phyloP scores from a whole-genome alignment of 768 basidiomycete genomes.

The Podaxis sp. region DNA sequence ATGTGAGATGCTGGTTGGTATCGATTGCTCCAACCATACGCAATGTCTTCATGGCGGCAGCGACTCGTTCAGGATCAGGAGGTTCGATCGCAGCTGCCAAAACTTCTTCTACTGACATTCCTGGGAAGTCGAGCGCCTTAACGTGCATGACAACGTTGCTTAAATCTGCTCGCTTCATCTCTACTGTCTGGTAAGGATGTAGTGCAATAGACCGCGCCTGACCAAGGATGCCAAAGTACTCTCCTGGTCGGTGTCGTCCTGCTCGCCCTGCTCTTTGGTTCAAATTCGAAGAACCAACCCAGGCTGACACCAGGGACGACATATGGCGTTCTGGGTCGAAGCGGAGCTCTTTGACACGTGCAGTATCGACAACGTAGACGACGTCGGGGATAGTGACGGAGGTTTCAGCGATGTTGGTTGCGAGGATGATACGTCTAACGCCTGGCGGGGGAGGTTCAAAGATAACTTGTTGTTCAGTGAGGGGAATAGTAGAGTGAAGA shows the following conservation, averaged over 20 bases:
- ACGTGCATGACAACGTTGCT: constrained; percentile 96
- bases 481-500: constrained; percentile 85
- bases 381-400: constrained; percentile 95
- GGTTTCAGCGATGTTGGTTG: constrained; percentile 95
- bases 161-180: constrained; percentile 90
- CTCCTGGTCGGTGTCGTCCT: constrained; percentile 85
- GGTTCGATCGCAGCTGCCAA: constrained; percentile 84
- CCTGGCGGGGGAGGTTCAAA: constrained; percentile 79
- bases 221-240: constrained; percentile 85
- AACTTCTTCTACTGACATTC: constrained; percentile 83
- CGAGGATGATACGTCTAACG: constrained; percentile 82
- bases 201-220: constrained; percentile 54
- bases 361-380: constrained; percentile 90
- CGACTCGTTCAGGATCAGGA: constrained; percentile 71
- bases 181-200: constrained; percentile 81
- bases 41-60: constrained; percentile 73
- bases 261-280: constrained; percentile 92
- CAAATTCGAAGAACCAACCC: constrained; percentile 87
- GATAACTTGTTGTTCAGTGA: constrained; percentile 84
- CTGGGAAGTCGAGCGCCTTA: constrained; percentile 87
- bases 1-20: constrained; percentile 67
- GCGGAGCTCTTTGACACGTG: constrained; percentile 80
- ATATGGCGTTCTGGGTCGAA: constrained; percentile 89
- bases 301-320: constrained; percentile 84
- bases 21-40: constrained; percentile 88